phyloP scores from a whole-genome alignment of 1,284 basidiomycete species.

The Trichosporon ovoides region DNA sequence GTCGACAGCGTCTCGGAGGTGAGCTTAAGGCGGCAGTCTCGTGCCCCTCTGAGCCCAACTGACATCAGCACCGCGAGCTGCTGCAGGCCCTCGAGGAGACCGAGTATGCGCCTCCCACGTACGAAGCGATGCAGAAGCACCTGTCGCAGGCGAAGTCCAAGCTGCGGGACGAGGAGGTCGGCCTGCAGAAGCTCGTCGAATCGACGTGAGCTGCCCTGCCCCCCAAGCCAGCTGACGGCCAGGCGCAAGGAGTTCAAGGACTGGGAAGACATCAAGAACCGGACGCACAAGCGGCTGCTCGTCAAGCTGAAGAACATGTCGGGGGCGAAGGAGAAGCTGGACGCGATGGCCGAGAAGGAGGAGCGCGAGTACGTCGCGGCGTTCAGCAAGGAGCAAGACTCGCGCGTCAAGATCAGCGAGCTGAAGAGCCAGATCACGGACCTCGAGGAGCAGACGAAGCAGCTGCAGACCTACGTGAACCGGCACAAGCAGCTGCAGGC shows the following conservation, averaged over 20 bases:
- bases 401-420: slow-evolving; percentile 17
- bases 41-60: background rate
- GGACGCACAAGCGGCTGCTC: slow-evolving; percentile 21
- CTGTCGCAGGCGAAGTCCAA: background rate
- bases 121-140: slow-evolving; percentile 15
- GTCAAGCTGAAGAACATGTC: slow-evolving; percentile 20
- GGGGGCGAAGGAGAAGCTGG: slow-evolving; percentile 7
- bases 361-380: slow-evolving; percentile 24
- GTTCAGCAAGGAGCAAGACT: slow-evolving; percentile 18
- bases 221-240: background rate
- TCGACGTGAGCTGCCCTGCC: background rate
- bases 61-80: slow-evolving; percentile 18
- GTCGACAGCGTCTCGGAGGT: slow-evolving; percentile 2
- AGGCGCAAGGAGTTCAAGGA: slow-evolving; percentile 22
- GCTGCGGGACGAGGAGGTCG: slow-evolving; percentile 8
- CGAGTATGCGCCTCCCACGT: slow-evolving; percentile 22
- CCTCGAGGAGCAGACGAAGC: slow-evolving; percentile 6
- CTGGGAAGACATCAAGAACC: slow-evolving; percentile 20
- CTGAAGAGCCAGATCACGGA: slow-evolving; percentile 14
- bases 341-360: slow-evolving; percentile 22
- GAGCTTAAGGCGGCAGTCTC: background rate
- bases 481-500: slow-evolving; percentile 7
- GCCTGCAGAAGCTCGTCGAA: slow-evolving; percentile 6
- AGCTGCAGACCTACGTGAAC: slow-evolving; percentile 8
- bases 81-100: slow-evolving; percentile 13